Percentiles rank a stretch among this genome's conserved stretches.
phyloP scores from a whole-genome alignment of 257 asterid genomes.

The Penstemon eatonii region DNA sequence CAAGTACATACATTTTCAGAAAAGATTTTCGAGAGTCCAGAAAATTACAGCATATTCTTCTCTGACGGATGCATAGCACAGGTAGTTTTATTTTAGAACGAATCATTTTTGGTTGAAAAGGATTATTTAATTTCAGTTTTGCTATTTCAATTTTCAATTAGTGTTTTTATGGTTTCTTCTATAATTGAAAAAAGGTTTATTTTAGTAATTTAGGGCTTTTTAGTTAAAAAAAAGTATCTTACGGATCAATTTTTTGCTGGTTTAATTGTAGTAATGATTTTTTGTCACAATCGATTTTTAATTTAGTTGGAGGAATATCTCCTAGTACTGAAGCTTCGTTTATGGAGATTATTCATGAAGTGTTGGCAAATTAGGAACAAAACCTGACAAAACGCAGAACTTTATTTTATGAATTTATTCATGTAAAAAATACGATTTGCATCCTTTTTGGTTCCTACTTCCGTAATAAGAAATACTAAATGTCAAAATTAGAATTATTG shows the following conservation, averaged over 20 bases:
- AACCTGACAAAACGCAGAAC: conserved; percentile 31
- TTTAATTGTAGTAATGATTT: background rate
- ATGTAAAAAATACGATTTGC: conserved; percentile 31
- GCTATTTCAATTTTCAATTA: conserved; percentile 11
- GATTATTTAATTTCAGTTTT: background rate
- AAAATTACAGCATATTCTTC: background rate
- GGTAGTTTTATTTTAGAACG: conserved; percentile 18
- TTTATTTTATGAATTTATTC: conserved; percentile 30
- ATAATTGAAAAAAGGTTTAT: background rate
- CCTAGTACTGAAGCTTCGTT: conserved; percentile 8
- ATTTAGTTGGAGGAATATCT: background rate
- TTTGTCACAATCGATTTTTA: background rate
- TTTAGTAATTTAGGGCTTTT: too few relatives aligned
- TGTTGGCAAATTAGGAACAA: conserved; percentile 37
- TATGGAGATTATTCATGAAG: conserved; percentile 25
- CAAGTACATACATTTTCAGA: too few relatives aligned
- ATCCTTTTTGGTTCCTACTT: conserved; percentile 35
- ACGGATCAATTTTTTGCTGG: background rate
- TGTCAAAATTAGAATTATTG: conserved; percentile 35
- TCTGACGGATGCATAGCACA: conserved; percentile 21
- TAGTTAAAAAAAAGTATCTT: background rate
- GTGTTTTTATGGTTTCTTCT: background rate
- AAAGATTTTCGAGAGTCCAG: conserved; percentile 17
- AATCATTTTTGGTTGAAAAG: background rate
- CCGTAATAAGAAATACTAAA: conserved; percentile 24